A percentile compares a stretch with the other conserved stretches of the same genome.
phyloP scores from a whole-genome alignment of 2,329 filamentous ascomycete species.

The Fusarium torulosum region DNA sequence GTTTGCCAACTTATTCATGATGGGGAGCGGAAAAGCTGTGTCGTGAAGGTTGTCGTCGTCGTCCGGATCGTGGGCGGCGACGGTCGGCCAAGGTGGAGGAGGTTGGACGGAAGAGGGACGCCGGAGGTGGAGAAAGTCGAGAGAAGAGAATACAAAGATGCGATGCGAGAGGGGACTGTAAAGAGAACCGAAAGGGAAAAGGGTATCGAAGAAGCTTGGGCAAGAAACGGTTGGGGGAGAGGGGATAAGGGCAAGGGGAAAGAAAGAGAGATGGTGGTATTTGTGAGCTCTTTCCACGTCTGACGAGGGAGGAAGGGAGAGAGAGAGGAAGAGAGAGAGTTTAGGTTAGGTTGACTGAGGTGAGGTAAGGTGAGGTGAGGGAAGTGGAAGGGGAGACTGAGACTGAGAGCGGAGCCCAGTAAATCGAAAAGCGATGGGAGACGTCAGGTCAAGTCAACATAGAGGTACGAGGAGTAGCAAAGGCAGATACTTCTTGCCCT shows the following conservation, averaged over 20 bases:
- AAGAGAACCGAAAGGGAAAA: conserved; percentile 39
- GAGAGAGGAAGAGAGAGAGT: conserved; percentile 3
- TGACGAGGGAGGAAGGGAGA: conserved; percentile 45
- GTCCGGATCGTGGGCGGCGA: conserved; percentile 48
- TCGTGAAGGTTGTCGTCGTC: conserved; percentile 41
- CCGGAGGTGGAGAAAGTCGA: conserved; percentile 36
- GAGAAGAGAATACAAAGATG: conserved; percentile 43
- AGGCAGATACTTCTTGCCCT: conserved; percentile 1
- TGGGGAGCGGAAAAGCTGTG: conserved; percentile 51
- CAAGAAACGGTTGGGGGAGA: conserved; percentile 41
- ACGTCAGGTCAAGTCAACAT: conserved; percentile 39
- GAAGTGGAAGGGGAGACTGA: conserved; percentile 27
- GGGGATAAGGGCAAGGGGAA: conserved; percentile 30
- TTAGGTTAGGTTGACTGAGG: conserved; percentile 34
- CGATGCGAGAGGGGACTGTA: conserved; percentile 29
- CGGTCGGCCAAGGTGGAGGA: conserved; percentile 46
- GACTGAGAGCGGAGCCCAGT: conserved; percentile 27
- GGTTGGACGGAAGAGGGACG: conserved; percentile 37
- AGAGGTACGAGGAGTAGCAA: conserved; percentile 12
- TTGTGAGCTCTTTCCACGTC: conserved; percentile 50
- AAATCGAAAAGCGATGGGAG: conserved; percentile 8
- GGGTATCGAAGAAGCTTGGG: conserved; percentile 43
- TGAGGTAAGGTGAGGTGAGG: conserved; percentile 27
- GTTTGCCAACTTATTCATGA: conserved; percentile 78
- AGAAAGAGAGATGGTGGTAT: conserved; percentile 46